Evolutionary conservation across 176 grass and related monocot genomes (phyloP).

Genomic region (Triticum monococcum): DNA sequence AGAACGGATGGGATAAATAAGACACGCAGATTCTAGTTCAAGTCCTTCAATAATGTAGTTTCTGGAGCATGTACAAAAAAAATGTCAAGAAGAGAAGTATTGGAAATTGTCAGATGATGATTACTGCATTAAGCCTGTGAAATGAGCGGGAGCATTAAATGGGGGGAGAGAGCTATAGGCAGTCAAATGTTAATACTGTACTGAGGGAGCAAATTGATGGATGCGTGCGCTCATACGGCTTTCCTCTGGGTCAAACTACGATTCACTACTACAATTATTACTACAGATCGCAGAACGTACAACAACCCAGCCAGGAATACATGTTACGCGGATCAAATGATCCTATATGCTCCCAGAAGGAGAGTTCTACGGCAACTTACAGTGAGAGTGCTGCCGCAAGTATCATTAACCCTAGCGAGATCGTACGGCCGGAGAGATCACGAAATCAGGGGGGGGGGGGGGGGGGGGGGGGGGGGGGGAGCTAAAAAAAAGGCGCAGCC

Average conservation of each 20-base stretch:
- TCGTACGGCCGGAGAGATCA: conserved; percentile 13
- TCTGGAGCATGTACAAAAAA: not conserved
- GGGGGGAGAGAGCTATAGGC: not conserved
- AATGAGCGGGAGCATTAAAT: conserved; percentile 31
- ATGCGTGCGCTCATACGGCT: not conserved
- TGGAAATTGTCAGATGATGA: not conserved
- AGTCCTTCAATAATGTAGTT: not conserved
- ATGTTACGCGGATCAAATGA: not conserved
- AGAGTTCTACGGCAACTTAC: conserved; percentile 14
- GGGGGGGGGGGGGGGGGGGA: not conserved
- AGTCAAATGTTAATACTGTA: conserved; percentile 10
- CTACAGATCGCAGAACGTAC: conserved; percentile 39
- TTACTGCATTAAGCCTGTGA: not conserved
- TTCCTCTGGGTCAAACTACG: conserved; percentile 25
- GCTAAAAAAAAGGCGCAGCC: not conserved
- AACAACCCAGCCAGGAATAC: not conserved
- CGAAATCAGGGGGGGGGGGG: not conserved
- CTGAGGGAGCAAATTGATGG: conserved; percentile 17
- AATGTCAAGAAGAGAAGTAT: not conserved
- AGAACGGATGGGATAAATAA: not conserved
- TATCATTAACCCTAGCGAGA: conserved; percentile 24
- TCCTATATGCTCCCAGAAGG: not conserved
- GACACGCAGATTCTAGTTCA: not conserved
- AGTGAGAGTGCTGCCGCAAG: conserved; percentile 5
- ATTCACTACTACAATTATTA: conserved; percentile 29